Conservation (phyloP, 352 stramenopile species). For the Globisporangium emineosum region DNA sequence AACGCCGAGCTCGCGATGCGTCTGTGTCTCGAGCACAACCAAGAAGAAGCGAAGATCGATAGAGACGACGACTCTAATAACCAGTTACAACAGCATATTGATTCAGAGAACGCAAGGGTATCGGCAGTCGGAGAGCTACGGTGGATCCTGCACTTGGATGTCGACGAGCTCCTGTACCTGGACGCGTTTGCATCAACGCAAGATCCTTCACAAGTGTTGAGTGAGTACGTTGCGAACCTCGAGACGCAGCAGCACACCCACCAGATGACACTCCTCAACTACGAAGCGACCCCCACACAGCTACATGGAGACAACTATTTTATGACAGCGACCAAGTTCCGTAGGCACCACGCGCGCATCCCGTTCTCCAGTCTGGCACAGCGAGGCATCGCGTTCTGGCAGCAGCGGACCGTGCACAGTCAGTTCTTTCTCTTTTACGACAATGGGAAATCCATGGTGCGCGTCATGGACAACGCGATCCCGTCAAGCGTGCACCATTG, state of each 20-base stretch:
- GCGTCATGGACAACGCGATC: constrained; percentile 11
- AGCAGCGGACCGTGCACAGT: constrained; percentile 17
- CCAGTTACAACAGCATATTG: not conserved
- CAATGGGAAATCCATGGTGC: constrained; percentile 41
- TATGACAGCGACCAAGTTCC: constrained; percentile 23
- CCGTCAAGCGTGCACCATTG: constrained; percentile 41
- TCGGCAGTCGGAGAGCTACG: constrained; percentile 9
- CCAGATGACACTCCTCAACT: constrained; percentile 36
- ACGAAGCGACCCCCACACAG: constrained; percentile 28
- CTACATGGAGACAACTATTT: constrained; percentile 28
- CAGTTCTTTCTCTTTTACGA: constrained; percentile 53
- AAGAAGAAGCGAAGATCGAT: not conserved
- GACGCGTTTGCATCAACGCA: constrained; percentile 13
- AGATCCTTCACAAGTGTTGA: not conserved
- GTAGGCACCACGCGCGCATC: constrained; percentile 25
- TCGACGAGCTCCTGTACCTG: constrained; percentile 38
- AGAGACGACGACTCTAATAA: too few species aligned
- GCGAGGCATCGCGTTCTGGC: constrained; percentile 24
- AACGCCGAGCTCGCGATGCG: constrained; percentile 33
- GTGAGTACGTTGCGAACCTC: not conserved
- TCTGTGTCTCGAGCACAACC: constrained; percentile 18
- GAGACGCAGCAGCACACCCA: constrained; percentile 15
- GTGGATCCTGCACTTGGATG: constrained; percentile 39
- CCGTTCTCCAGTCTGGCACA: constrained; percentile 20
- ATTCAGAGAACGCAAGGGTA: not conserved